Conservation (phyloP, 768 basidiomycete genomes). For the Termitomyces sp. region DNA sequence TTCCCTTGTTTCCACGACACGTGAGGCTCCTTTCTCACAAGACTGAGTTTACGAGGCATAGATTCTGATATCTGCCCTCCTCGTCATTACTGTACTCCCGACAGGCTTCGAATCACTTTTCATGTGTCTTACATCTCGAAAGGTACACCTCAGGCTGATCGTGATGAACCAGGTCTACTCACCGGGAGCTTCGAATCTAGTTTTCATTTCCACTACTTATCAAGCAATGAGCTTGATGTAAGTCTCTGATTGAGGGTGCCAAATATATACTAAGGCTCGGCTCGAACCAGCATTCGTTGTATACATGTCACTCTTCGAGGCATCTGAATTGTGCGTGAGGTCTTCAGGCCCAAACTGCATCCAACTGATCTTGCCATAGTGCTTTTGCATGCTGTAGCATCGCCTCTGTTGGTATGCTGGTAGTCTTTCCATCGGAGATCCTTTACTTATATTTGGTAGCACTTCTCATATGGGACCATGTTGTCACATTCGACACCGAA, state of each 20-base stretch:
- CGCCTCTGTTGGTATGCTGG: slow-evolving; percentile 23
- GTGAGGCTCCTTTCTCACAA: background rate
- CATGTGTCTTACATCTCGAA: background rate
- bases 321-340: slow-evolving; percentile 6
- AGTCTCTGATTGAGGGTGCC: background rate
- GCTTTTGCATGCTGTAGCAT: slow-evolving; percentile 29
- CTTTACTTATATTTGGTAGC: slow-evolving; percentile 12
- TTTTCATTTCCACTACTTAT: too few relatives aligned
- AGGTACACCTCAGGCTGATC: background rate
- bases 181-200: background rate
- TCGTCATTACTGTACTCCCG: background rate
- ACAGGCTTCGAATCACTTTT: background rate
- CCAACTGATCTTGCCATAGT: slow-evolving; percentile 7
- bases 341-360: background rate
- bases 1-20: background rate
- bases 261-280: too few relatives aligned
- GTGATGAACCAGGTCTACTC: background rate
- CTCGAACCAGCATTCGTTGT: background rate
- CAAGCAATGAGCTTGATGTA: background rate
- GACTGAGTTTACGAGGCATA: background rate
- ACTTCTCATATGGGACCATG: slow-evolving; percentile 27
- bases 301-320: slow-evolving; percentile 6
- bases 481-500: slow-evolving; percentile 23
- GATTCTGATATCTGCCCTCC: background rate
- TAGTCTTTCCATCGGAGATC: background rate